Base-by-base conservation (phyloP, 2,329 filamentous ascomycete genomes). In the Aspergillus novoparasiticus region DNA sequence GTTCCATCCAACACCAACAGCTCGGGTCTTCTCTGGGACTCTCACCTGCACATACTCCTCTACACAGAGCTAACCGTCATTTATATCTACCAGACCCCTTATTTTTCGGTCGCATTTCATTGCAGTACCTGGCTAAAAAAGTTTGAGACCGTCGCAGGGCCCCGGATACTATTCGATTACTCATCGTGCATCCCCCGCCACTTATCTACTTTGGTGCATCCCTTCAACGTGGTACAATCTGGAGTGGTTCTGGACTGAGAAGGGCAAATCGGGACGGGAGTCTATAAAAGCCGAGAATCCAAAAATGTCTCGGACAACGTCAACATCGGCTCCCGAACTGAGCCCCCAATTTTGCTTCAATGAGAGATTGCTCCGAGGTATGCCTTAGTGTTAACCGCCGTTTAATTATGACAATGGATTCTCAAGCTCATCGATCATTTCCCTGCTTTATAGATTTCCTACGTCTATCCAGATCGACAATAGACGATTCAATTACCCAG, bases 401-500 rank as follows among this genome's bases (percentile, higher is more conserved):
- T 32, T 28, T 23, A 28, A 32, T 2, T n/a, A 43, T 43, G 21
- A 39, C 8, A 14, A 36, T 16, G 30, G 41, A 46, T 26, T 46
- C 53, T 48, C 34, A 54, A 60, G n/a, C 61, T 64, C 16, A 64
- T 70, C 21, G 21, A 32, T 58, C 51, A 61, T 57, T 51, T 62
- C 66, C 23, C 16, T 11, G 11, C 23, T 43, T 12, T 23, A 46
- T 73, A 97, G 95, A 97, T 77, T 99, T 99, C 77, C 86, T 99
- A 26, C 91, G 93, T 45, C 79, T 95, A 68, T 97, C 94, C 11
- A 89, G 95, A 67, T 85, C 87, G 58, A 87, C 91, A 55, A 90
- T 97, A 73, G 95, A 99, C 79, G 95, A 99, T 79, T 93, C 91
- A 51, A 98, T 99, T 73, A 88, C 89, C 0, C 94, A 97, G 74